phyloP scores from a whole-genome alignment of 306 rosid species.

The Medicago ruthenica region DNA sequence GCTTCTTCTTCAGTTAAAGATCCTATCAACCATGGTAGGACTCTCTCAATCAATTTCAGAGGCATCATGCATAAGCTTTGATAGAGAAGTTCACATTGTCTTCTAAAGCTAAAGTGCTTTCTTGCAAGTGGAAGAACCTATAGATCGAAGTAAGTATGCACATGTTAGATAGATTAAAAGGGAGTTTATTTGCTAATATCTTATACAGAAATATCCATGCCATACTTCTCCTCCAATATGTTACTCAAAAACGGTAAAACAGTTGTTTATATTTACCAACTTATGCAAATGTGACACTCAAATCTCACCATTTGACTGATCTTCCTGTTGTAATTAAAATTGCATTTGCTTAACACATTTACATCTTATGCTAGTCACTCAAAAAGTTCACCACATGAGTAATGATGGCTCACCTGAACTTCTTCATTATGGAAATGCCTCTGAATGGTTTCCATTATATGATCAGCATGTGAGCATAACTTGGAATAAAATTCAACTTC shows the following conservation, averaged over 20 bases:
- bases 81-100: conserved; percentile 84
- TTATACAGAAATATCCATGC: conserved; percentile 28
- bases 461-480: conserved; percentile 94
- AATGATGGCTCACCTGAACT: conserved; percentile 73
- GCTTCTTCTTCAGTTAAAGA: conserved; percentile 86
- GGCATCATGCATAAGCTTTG: conserved; percentile 98
- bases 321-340: conserved; percentile 29
- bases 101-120: conserved; percentile 85
- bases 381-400: conserved; percentile 37
- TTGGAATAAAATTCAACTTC: conserved; percentile 85
- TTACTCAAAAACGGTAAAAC: conserved; percentile 22
- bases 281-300: conserved; percentile 34
- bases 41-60: conserved; percentile 89
- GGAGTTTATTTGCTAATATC: conserved; percentile 32
- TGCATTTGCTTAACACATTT: conserved; percentile 28
- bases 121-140: conserved; percentile 98
- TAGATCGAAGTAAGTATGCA: conserved; percentile 41
- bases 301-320: conserved; percentile 18
- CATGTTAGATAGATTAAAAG: conserved; percentile 30
- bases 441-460: conserved; percentile 89
- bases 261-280: conserved; percentile 42
- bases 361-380: conserved; percentile 32
- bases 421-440: conserved; percentile 92
- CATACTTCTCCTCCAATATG: conserved; percentile 17
- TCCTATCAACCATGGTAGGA: conserved; percentile 90